Base-by-base conservation (phyloP, 1,284 basidiomycete species). In the Ganoderma meredithae region DNA sequence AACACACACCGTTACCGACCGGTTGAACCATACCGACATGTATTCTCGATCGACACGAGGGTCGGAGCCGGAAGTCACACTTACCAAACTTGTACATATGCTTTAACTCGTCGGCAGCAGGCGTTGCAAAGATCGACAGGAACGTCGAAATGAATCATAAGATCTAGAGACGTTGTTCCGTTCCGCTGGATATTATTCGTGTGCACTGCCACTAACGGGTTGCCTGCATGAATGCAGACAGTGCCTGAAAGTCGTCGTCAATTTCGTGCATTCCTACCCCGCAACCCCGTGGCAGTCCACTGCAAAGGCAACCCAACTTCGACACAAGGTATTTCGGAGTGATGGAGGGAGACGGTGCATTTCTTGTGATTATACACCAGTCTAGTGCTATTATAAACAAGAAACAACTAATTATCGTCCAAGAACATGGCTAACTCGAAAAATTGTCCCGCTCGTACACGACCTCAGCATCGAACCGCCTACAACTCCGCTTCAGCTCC, bases 391-490 rank as follows among this genome's bases (percentile, higher is more conserved):
- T 36, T 36, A 36, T 36, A 7, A 36, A 36, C 36, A 36, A 36
- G 36, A 36, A 36, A 36, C 6, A 7, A 7, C 36, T n/a, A 22
- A 25, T 49, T 47, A 19, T 19, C 19, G 22, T 22, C 17, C 33
- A 3, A n/a, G 25, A 58, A 2, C 19, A 39, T 33, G 19, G 27
- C 25, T 22, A 13, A n/a, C 36, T 41, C 22, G 15, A 41, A 10
- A 7, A 58, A 12, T 71, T 69, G 22, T 71, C 71, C 15, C 68
- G 66, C 27, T 67, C 68, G 36, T 68, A 69, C 22, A 65, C 47
- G 10, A 72, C 60, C 43, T 69, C 66, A 12, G 69, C 70, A 7
- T 63, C 63, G 49, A 63, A 68, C 3, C 58, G 63, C 43, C 47
- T 69, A 63, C 73, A 74, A 19, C 52, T 41, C 55, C 67, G 66